These are phyloP conservation scores for Tilletia caries DNA, from an alignment of 1,284 basidiomycete species.

Conservation along the genomic window DNA sequence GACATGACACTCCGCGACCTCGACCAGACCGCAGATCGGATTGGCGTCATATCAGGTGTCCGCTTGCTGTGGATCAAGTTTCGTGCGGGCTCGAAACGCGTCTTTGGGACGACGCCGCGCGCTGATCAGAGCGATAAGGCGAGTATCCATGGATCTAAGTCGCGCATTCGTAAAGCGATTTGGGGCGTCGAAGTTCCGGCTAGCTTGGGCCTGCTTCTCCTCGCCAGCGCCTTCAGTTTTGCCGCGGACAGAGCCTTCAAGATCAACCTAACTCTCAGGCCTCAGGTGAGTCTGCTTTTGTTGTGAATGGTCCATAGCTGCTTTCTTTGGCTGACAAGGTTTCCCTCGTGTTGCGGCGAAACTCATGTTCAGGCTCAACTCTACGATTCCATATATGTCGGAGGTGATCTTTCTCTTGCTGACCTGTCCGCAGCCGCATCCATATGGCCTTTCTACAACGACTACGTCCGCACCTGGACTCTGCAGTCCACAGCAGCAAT, in stretches of 20 bases:
- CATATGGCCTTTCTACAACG: background rate
- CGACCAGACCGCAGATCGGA: background rate
- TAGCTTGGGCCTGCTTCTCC: background rate
- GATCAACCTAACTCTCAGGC: background rate
- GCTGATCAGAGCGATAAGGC: background rate
- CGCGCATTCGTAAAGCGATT: background rate
- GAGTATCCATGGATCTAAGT: background rate
- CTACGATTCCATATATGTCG: background rate
- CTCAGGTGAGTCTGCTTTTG: background rate
- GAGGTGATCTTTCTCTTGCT: background rate
- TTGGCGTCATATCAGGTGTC: background rate
- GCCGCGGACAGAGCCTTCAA: background rate
- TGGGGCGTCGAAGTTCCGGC: background rate
- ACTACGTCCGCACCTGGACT: background rate
- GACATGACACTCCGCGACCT: background rate
- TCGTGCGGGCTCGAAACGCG: background rate
- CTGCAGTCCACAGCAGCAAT: background rate
- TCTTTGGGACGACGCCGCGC: background rate
- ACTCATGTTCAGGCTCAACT: background rate
- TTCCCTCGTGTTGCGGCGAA: too few species aligned
- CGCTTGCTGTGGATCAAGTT: background rate
- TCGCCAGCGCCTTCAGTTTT: background rate
- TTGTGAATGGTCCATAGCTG: background rate
- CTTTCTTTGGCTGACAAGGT: too few species aligned
- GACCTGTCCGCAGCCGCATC: background rate